Evolutionary conservation across 2,329 filamentous ascomycete species (phyloP).

Genomic region (Orbilia oligospora): DNA sequence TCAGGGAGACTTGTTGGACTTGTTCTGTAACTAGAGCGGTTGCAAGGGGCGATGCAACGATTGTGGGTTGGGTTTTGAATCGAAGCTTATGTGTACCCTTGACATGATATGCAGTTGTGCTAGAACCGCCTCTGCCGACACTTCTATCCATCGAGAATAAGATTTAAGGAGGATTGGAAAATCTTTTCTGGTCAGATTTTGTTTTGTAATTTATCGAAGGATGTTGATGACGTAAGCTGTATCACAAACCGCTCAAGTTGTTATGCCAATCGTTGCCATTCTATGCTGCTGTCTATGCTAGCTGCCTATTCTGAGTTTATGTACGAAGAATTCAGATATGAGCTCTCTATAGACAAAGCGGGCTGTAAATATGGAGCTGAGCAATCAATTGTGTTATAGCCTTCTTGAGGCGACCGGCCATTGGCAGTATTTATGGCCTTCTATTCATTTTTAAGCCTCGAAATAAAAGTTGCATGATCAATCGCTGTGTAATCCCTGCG

Average conservation of each 20-base stretch:
- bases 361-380: background rate
- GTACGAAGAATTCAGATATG: background rate
- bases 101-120: too few species aligned
- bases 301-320: background rate
- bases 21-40: too few species aligned
- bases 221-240: background rate
- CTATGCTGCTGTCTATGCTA: too few species aligned
- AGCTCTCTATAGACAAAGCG: background rate
- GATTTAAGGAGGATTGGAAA: too few species aligned
- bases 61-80: too few species aligned
- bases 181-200: too few species aligned
- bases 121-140: too few species aligned
- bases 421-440: background rate
- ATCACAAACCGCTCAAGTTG: background rate
- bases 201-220: background rate
- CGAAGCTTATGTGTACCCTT: too few species aligned
- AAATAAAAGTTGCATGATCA: background rate
- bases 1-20: too few species aligned
- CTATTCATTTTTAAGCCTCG: background rate
- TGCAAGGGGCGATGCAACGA: too few species aligned
- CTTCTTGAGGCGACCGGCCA: background rate
- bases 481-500: background rate
- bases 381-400: background rate
- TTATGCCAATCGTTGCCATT: too few species aligned
- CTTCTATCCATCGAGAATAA: too few species aligned